Percentiles rank a stretch among this genome's conserved stretches.
Conservation (phyloP, 2,329 filamentous ascomycete genomes). For the Talaromyces sp. region DNA sequence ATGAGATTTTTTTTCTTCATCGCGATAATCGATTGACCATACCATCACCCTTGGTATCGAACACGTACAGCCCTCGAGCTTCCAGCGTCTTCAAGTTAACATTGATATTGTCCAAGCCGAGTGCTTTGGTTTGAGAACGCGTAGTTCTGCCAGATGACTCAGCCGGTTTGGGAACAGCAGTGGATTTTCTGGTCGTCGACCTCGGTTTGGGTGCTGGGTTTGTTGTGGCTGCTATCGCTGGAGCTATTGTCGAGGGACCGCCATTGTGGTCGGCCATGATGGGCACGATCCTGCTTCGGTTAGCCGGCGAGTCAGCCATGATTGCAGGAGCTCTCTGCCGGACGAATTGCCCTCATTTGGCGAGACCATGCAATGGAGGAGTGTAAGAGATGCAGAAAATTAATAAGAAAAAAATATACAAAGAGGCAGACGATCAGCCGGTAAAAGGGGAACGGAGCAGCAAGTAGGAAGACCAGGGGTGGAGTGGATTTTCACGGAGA, state of each 20-base stretch:
- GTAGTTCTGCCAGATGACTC: constrained; percentile 3
- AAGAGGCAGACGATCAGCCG: constrained; percentile 2
- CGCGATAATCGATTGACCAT: constrained; percentile 29
- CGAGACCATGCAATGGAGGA: constrained; percentile 14
- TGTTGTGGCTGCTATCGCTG: constrained; percentile 18
- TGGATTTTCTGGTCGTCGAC: background rate
- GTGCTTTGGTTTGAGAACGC: constrained; percentile 15
- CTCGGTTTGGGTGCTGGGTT: background rate
- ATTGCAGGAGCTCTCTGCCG: constrained; percentile 30
- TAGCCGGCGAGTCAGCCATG: constrained; percentile 38
- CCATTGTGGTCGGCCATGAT: constrained; percentile 32
- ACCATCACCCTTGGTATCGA: constrained; percentile 62
- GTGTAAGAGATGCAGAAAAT: background rate
- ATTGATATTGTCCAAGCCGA: constrained; percentile 9
- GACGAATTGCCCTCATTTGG: constrained; percentile 37
- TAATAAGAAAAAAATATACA: constrained; percentile 19
- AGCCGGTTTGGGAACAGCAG: background rate
- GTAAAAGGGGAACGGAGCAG: constrained; percentile 14
- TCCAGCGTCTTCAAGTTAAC: constrained; percentile 38
- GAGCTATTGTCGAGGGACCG: constrained; percentile 22
- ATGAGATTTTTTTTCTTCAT: background rate
- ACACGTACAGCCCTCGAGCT: constrained; percentile 57
- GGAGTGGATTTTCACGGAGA: constrained; percentile 10
- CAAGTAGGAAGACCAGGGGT: constrained; percentile 1
- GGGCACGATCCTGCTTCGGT: constrained; percentile 43